Conservation (phyloP, 73 alveolate species). For the Paramecium caudatum region DNA sequence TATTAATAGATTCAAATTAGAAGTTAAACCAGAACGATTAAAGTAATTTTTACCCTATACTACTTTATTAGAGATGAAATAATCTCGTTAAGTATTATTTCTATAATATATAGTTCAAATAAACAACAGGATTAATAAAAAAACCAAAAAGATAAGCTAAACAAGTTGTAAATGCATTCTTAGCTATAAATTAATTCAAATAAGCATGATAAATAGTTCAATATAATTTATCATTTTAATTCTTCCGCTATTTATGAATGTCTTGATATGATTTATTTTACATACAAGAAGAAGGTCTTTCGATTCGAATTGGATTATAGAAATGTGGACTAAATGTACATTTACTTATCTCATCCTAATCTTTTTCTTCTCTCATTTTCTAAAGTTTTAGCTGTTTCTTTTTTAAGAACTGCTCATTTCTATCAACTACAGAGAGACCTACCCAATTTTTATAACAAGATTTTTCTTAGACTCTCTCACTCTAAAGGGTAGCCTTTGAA, state of each 20-base stretch:
- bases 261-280: slow-evolving; percentile 40
- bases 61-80: neutral
- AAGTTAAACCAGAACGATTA: slow-evolving; percentile 19
- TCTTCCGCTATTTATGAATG: neutral
- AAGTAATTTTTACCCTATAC: slow-evolving; percentile 15
- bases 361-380: slow-evolving; percentile 12
- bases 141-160: neutral
- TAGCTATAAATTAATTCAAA: too few relatives aligned
- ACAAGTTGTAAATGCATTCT: too few relatives aligned
- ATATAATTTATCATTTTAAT: slow-evolving; percentile 26
- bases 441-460: slow-evolving; percentile 59
- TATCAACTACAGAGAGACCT: slow-evolving; percentile 24
- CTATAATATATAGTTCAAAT: neutral
- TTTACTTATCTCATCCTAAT: neutral
- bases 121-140: neutral
- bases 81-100: slow-evolving; percentile 2
- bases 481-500: neutral
- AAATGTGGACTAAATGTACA: slow-evolving; percentile 44
- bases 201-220: too few relatives aligned
- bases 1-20: neutral
- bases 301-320: neutral
- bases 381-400: neutral
- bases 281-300: neutral
- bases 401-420: neutral
- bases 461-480: neutral